Evolutionary conservation across 1,284 basidiomycete species (phyloP).

Genomic region (Boletus sp.): DNA sequence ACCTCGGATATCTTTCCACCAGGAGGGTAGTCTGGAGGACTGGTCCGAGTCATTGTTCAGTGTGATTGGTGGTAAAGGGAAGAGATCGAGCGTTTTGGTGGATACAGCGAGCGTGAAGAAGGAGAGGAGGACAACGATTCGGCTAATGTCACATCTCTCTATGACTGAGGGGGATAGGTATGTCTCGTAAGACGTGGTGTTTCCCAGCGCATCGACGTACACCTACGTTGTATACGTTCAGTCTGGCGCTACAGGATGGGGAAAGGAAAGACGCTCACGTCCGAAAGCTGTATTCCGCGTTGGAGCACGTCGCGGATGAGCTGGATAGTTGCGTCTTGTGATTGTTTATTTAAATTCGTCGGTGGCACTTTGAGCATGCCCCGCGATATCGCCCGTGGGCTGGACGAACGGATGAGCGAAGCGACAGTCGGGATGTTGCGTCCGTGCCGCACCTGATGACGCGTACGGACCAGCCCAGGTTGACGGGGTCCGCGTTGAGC

Average conservation of each 20-base stretch:
- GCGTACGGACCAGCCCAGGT: slow-evolving; percentile 80
- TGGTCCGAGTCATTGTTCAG: slow-evolving; percentile 31
- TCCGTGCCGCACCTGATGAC: slow-evolving; percentile 58
- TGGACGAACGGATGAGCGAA: slow-evolving; percentile 36
- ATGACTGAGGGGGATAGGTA: slow-evolving; percentile 60
- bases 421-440: not conserved
- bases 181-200: slow-evolving; percentile 79
- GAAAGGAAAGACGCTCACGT: slow-evolving; percentile 43
- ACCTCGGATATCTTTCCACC: slow-evolving; percentile 53
- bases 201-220: slow-evolving; percentile 94
- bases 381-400: slow-evolving; percentile 87
- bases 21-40: slow-evolving; percentile 35
- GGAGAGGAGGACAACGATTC: slow-evolving; percentile 15
- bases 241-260: not conserved
- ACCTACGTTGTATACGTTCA: slow-evolving; percentile 47
- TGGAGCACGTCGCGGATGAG: slow-evolving; percentile 82
- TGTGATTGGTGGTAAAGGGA: slow-evolving; percentile 22
- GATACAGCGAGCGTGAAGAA: slow-evolving; percentile 6
- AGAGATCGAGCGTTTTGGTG: slow-evolving; percentile 15
- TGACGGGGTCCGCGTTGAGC: slow-evolving; percentile 60
- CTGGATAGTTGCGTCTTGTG: slow-evolving; percentile 86
- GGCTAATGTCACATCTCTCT: slow-evolving; percentile 10
- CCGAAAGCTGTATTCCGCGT: slow-evolving; percentile 78
- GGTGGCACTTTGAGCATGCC: slow-evolving; percentile 88
- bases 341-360: slow-evolving; percentile 88